Conservation (phyloP, 73 alveolate species). For the Uronychia binucleata region DNA sequence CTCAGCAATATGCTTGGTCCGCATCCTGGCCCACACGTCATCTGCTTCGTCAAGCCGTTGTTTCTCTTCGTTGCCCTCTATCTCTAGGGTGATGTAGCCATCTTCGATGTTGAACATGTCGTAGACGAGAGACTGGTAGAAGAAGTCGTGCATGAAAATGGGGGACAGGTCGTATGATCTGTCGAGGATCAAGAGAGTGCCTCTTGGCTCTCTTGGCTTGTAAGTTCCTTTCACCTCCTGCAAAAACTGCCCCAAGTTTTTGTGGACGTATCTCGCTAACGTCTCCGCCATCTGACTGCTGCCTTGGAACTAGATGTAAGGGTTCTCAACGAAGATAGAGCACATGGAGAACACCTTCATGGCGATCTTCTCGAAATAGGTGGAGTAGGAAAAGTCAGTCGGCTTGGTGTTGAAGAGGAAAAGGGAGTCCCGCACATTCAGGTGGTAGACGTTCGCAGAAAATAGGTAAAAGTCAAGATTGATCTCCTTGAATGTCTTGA, state of each 20-base stretch:
- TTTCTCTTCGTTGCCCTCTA: slow-evolving; percentile 19
- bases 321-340: slow-evolving; percentile 58
- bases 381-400: not conserved
- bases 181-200: slow-evolving; percentile 43
- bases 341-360: slow-evolving; percentile 47
- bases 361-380: slow-evolving; percentile 30
- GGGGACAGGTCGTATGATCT: slow-evolving; percentile 49
- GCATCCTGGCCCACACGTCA: slow-evolving; percentile 51
- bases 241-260: not conserved
- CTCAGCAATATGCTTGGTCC: slow-evolving; percentile 54
- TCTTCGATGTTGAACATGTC: slow-evolving; percentile 35
- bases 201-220: slow-evolving; percentile 61
- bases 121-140: slow-evolving; percentile 47
- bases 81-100: not conserved
- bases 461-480: slow-evolving; percentile 56
- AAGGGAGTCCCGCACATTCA: slow-evolving; percentile 9
- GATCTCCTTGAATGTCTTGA: slow-evolving; percentile 45
- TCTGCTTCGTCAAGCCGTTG: slow-evolving; percentile 46
- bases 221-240: slow-evolving; percentile 14
- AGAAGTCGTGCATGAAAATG: slow-evolving; percentile 51
- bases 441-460: slow-evolving; percentile 48
- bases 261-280: slow-evolving; percentile 24
- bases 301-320: slow-evolving; percentile 57
- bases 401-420: slow-evolving; percentile 14
- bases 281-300: slow-evolving; percentile 27